A percentile compares a stretch with the other conserved stretches of the same genome.
These are phyloP conservation scores for Neurospora africana DNA, from an alignment of 495 filamentous ascomycete species.

Conservation along the genomic window DNA sequence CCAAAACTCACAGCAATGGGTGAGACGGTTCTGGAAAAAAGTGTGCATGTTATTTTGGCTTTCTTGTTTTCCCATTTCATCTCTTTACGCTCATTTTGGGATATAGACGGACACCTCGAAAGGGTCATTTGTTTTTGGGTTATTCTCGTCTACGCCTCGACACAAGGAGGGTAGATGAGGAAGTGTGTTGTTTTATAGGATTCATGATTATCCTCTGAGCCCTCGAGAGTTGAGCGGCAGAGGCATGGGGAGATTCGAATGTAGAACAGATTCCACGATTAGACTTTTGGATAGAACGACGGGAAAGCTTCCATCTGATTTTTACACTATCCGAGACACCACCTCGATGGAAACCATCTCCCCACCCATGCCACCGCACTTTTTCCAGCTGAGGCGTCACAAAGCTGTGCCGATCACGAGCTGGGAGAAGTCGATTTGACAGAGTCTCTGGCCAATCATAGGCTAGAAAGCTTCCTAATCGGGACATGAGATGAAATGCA, in stretches of 20 bases:
- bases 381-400: background rate
- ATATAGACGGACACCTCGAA: background rate
- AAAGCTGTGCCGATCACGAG: background rate
- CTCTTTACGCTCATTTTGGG: background rate
- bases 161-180: background rate
- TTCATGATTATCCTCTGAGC: background rate
- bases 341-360: background rate
- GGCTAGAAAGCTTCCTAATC: slow-evolving; percentile 9
- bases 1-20: background rate
- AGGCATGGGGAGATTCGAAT: background rate
- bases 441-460: slow-evolving; percentile 13
- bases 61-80: background rate
- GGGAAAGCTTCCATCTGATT: background rate
- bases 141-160: background rate
- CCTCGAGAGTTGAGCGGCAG: background rate
- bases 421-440: background rate
- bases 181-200: background rate
- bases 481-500: slow-evolving; percentile 3
- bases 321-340: background rate
- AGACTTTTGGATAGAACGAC: background rate
- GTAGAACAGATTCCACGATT: background rate
- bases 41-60: background rate
- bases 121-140: background rate
- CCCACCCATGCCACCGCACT: background rate
- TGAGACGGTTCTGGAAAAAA: background rate